phyloP scores from a whole-genome alignment of 371 early-diverging fungal genomes.

The Dichotomocladium elegans region DNA sequence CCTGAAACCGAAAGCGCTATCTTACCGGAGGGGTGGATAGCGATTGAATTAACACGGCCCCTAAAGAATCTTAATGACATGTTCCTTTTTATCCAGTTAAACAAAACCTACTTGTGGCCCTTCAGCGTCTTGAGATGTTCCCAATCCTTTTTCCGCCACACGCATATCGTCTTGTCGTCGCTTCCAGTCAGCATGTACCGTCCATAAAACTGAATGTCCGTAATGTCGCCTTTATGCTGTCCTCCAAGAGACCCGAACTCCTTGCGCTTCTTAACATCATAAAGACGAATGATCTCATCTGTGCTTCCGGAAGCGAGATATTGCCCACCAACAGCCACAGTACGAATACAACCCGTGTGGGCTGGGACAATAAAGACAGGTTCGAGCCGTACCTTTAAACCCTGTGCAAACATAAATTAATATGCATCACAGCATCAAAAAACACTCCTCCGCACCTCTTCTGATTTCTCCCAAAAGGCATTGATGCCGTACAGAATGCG shows the following conservation, averaged over 20 bases:
- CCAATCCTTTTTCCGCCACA: slow-evolving; percentile 95
- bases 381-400: slow-evolving; percentile 30
- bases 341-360: slow-evolving; percentile 89
- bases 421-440: not conserved
- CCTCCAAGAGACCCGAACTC: slow-evolving; percentile 86
- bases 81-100: not conserved
- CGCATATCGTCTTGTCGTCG: slow-evolving; percentile 84
- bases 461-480: slow-evolving; percentile 43
- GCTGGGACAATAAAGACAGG: slow-evolving; percentile 93
- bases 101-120: slow-evolving; percentile 77
- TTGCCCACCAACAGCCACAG: slow-evolving; percentile 72
- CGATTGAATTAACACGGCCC: slow-evolving; percentile 67
- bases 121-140: slow-evolving; percentile 85
- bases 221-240: slow-evolving; percentile 88
- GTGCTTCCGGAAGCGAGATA: slow-evolving; percentile 93
- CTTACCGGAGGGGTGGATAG: slow-evolving; percentile 92
- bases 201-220: slow-evolving; percentile 75
- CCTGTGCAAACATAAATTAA: not conserved
- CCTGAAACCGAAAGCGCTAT: slow-evolving; percentile 79
- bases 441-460: not conserved
- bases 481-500: slow-evolving; percentile 91
- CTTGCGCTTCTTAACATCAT: slow-evolving; percentile 82
- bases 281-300: slow-evolving; percentile 91
- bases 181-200: slow-evolving; percentile 86
- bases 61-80: slow-evolving; percentile 9